These are phyloP conservation scores for Schizothecium vesticola DNA, from an alignment of 495 filamentous ascomycete species.

Conservation along the genomic window DNA sequence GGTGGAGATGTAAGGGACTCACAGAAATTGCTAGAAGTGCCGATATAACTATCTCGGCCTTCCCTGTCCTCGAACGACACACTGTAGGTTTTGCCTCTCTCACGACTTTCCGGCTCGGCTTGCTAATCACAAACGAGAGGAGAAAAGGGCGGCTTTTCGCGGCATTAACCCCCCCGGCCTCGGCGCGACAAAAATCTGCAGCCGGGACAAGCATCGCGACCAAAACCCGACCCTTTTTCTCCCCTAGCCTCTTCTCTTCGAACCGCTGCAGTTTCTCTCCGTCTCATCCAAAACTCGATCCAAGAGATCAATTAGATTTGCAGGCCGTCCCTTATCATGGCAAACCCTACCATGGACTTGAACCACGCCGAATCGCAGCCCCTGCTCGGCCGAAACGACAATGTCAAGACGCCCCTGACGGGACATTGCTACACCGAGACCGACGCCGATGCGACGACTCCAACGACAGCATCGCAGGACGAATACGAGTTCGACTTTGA, in stretches of 20 bases:
- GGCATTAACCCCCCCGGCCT: background rate
- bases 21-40: background rate
- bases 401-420: background rate
- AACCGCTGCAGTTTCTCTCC: background rate
- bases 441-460: background rate
- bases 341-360: background rate
- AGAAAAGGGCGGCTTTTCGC: background rate
- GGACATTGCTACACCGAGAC: slow-evolving; percentile 6
- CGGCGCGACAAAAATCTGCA: background rate
- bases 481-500: slow-evolving; percentile 38
- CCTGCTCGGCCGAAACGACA: background rate
- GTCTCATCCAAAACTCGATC: background rate
- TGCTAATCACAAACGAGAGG: background rate
- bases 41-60: background rate
- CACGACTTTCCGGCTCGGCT: background rate
- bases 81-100: background rate
- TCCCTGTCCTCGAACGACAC: background rate
- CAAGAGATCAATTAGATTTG: background rate
- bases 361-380: slow-evolving; percentile 10
- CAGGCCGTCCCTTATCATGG: background rate
- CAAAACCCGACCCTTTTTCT: background rate
- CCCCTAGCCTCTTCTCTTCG: background rate
- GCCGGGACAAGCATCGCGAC: background rate
- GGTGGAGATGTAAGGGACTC: background rate
- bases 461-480: slow-evolving; percentile 13